Conservation (phyloP, 805 yeast genomes). For the Saturnispora serradocipensis region DNA sequence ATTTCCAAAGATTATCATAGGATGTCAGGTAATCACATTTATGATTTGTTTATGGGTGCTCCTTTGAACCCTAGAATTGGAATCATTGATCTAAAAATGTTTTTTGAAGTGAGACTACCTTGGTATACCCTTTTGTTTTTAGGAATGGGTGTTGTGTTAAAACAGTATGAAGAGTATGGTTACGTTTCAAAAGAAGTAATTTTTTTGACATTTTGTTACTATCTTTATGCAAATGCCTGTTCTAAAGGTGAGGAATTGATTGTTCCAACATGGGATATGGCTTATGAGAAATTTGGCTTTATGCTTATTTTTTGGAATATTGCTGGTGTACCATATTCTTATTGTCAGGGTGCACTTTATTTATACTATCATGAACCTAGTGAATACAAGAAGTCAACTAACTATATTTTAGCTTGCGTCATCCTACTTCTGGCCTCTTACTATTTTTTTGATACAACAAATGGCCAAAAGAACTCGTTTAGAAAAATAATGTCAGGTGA, state of each 20-base stretch:
- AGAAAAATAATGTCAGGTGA: constrained; percentile 81
- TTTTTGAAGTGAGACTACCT: constrained; percentile 93
- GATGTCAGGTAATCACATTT: constrained; percentile 84
- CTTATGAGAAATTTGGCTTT: constrained; percentile 98
- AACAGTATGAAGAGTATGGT: constrained; percentile 79
- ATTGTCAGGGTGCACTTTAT: constrained; percentile 86
- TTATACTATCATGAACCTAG: constrained; percentile 74
- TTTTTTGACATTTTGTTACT: constrained; percentile 73
- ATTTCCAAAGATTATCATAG: constrained; percentile 73
- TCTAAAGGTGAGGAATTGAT: constrained; percentile 96
- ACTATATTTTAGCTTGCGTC: constrained; percentile 50
- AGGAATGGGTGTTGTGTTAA: constrained; percentile 61
- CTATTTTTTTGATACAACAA: constrained; percentile 89
- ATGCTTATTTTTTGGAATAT: constrained; percentile 98
- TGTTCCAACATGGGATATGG: constrained; percentile 99
- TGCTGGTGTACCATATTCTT: constrained; percentile 98
- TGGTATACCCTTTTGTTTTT: constrained; percentile 87
- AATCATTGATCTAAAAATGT: constrained; percentile 88
- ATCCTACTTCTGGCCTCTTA: constrained; percentile 58
- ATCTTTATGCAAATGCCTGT: constrained; percentile 94
- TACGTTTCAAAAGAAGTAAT: constrained; percentile 66
- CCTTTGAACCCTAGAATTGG: constrained; percentile 95
- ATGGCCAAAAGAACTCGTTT: constrained; percentile 92
- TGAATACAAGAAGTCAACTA: constrained; percentile 67
- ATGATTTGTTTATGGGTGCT: constrained; percentile 95